A percentile compares a stretch with the other conserved stretches of the same genome.
Conservation (phyloP, 192 early-diverging fungal species). For the Backusella tuberculispora region DNA sequence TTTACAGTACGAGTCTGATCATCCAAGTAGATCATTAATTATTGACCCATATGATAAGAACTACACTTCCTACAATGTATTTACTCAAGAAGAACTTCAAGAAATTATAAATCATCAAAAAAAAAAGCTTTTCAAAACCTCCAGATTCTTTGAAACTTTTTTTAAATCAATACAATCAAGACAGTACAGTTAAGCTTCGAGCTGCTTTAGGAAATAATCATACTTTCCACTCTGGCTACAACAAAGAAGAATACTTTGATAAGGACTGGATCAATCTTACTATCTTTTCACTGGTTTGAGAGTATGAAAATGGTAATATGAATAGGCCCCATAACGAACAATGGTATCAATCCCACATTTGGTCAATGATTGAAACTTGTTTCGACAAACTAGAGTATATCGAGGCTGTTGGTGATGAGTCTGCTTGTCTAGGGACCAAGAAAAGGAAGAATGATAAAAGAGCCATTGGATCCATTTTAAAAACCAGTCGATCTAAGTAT, state of each 20-base stretch:
- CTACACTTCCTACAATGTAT: background rate
- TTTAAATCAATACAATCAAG: no score
- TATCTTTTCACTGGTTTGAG: background rate
- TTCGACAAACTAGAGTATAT: background rate
- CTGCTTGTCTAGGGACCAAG: background rate
- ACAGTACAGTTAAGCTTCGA: background rate
- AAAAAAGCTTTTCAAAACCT: no score
- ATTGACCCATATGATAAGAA: background rate
- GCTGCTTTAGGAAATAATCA: background rate
- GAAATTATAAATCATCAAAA: no score
- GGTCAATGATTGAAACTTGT: slow-evolving; percentile 9
- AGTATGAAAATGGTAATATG: background rate
- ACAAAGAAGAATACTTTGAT: background rate
- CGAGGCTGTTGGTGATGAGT: background rate
- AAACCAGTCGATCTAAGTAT: background rate
- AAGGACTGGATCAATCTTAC: background rate
- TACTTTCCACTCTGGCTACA: background rate
- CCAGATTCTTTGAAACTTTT: no score
- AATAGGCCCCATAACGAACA: background rate
- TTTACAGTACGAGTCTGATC: background rate
- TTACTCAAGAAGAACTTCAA: background rate
- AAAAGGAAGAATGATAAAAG: slow-evolving; percentile 8
- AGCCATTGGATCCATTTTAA: slow-evolving; percentile 1
- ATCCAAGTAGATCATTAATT: background rate
- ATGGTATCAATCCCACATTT: slow-evolving; percentile 4